A percentile compares a stretch with the other conserved stretches of the same genome.
phyloP scores from a whole-genome alignment of 1,139 yeast species.

The Pneumocystis oryctolagi region DNA sequence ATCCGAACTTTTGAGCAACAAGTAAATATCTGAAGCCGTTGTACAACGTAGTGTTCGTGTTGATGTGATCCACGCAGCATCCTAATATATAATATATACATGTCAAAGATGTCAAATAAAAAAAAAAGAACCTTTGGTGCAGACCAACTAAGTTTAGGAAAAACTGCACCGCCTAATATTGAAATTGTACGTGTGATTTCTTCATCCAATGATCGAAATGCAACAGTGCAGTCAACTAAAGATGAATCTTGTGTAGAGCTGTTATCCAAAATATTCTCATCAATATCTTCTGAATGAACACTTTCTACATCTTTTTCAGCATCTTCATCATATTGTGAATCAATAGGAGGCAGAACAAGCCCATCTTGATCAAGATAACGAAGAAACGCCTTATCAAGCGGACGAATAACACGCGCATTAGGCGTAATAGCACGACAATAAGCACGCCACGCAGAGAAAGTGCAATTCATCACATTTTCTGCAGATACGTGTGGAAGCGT shows the following conservation, averaged over 20 bases:
- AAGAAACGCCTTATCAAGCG: conserved; percentile 53
- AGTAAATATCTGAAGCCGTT: conserved; percentile 56
- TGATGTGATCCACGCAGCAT: conserved; percentile 80
- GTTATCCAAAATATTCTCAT: background rate
- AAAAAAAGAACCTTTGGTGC: conserved; percentile 44
- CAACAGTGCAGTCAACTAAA: conserved; percentile 24
- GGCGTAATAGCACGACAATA: conserved; percentile 38
- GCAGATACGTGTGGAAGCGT: background rate
- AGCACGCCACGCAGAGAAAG: conserved; percentile 60
- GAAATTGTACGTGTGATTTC: conserved; percentile 31
- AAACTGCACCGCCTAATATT: conserved; percentile 42
- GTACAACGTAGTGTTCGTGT: conserved; percentile 61
- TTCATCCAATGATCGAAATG: conserved; percentile 46
- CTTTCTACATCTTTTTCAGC: background rate
- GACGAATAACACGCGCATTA: conserved; percentile 41
- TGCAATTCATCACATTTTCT: conserved; percentile 38
- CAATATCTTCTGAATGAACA: background rate
- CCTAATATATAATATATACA: too few species aligned
- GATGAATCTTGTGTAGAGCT: conserved; percentile 12
- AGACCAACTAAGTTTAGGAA: conserved; percentile 92
- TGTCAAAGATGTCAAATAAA: background rate
- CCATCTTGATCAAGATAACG: conserved; percentile 66
- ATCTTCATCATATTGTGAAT: conserved; percentile 1
- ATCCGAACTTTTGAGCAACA: conserved; percentile 71
- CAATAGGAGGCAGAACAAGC: conserved; percentile 41